Base-by-base conservation (phyloP, 257 asterid genomes). In the Solanum piurae region DNA sequence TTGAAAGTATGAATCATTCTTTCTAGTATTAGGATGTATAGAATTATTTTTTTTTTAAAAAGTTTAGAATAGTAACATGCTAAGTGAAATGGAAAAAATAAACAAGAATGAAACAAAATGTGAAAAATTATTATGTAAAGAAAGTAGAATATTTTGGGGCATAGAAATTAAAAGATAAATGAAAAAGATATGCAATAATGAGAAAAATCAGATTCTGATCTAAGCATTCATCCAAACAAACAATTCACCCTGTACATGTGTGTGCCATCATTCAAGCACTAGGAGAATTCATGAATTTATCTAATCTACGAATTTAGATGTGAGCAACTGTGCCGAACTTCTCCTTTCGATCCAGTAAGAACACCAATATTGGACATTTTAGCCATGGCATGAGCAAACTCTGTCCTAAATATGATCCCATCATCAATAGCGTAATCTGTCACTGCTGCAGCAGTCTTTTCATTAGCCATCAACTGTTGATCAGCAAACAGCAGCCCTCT, bases 321-420 rank as follows among this genome's bases (percentile, higher is more conserved):
- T 12, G 93, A 89, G 89, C 90, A 91, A 1, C 82, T 84, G 31
- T n/a, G 79, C 37, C 91, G 88, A 49, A 91, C 91, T 92, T 91
- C 73, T 71, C 44, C 89, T 33, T 36, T 44, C 3, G 89, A 29
- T 55, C 87, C 92, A 44, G 83, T 85, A 29, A 83, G 71, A 29
- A 87, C 87, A 11, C 84, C 88, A 36, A 91, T 79, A 55, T 88
- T 88, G n/a, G 93, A 89, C 74, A 91, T 21, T 84, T 90, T 91
- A 68, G 85, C 37, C 91, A 90, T 87, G 31, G 88, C 92, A 9
- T 77, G 66, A 4, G 91, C 91, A 86, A 91, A 91, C 16, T 91
- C 90, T 21, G 25, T 18, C 21, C 89, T 25, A 44, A 91, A 89
- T 38, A 55, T 73, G 7, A 84, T 20, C 42, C 83, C 90, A 44